Conservation (phyloP, 2,329 filamentous ascomycete genomes). For the Helotiales sp. region DNA sequence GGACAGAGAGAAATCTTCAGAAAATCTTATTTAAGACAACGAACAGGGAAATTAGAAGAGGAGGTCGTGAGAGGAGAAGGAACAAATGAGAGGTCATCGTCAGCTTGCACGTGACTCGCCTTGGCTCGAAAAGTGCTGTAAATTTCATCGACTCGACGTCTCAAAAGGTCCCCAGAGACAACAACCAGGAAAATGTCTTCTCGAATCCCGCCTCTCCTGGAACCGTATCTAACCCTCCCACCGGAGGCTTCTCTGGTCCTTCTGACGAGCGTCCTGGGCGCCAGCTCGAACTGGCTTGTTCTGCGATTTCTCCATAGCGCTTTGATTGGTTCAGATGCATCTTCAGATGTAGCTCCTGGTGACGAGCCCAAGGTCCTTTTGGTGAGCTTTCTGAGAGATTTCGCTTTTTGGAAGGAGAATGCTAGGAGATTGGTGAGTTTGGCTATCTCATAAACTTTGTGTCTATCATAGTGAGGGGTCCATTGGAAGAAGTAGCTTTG, state of each 20-base stretch:
- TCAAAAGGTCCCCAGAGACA: neutral
- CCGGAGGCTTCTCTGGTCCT: constrained; percentile 65
- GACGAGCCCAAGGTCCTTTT: constrained; percentile 65
- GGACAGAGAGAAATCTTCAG: neutral
- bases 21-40: neutral
- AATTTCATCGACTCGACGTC: neutral
- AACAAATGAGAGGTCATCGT: neutral
- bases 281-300: constrained; percentile 69
- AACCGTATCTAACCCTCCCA: constrained; percentile 65
- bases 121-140: neutral
- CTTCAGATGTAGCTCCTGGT: constrained; percentile 34
- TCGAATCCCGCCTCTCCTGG: constrained; percentile 61
- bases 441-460: neutral
- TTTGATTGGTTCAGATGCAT: constrained; percentile 38
- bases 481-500: neutral
- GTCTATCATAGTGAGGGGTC: neutral
- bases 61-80: neutral
- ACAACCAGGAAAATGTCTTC: constrained; percentile 36
- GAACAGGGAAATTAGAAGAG: neutral
- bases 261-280: constrained; percentile 70
- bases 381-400: constrained; percentile 82
- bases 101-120: neutral
- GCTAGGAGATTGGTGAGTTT: constrained; percentile 66
- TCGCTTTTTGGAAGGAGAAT: constrained; percentile 77
- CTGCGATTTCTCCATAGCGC: constrained; percentile 55